Base-by-base conservation (phyloP, 768 basidiomycete genomes). In the Infundibulicybe gibba region DNA sequence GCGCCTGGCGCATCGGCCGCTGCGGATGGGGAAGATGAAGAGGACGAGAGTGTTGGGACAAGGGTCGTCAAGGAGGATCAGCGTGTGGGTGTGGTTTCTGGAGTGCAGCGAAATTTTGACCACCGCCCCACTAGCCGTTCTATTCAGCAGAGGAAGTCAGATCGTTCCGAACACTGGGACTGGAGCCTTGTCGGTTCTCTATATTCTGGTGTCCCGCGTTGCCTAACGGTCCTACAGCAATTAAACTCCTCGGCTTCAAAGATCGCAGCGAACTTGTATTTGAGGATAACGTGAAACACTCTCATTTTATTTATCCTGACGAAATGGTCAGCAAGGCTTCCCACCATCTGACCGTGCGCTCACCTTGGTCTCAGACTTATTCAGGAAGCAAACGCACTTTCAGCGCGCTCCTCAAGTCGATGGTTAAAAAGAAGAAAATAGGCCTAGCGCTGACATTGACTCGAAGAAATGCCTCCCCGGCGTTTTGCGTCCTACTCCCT, bases 201-300 rank as follows among this genome's bases (percentile, higher is more conserved):
- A 11, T 12, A 6, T 43, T 19, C 35, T 10, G 16, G 32, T 30
- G n/a, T 49, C 31, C 33, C 19, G 20, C 43, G 13, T 43, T 34
- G 21, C 17, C 38, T 39, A 49, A 17, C 16, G 40, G 14, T 15
- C 5, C n/a, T 46, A 25, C 12, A 90, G 92, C 85, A 10, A 79
- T 99, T 60, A 93, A 87, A 62, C 81, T 99, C 4, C 81, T 99
- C 20, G 97, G 97, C 4, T 98, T 97, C 72, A 93, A 94, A 61
- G 74, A 85, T 44, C 76, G 75, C 11, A 64, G 64, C 5, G 76
- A 86, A 52, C 74, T 98, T 1, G 66, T 68, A 1, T 88, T 94
- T 54, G 88, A 94, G 60, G 91, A 97, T 60, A 95, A 94, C 54
- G 65, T 97, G 58, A 95, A 92, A 58, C 94, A 97, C 65, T 85